phyloP scores from a whole-genome alignment of 2,329 filamentous ascomycete species.

The Trichophyton rubrum region DNA sequence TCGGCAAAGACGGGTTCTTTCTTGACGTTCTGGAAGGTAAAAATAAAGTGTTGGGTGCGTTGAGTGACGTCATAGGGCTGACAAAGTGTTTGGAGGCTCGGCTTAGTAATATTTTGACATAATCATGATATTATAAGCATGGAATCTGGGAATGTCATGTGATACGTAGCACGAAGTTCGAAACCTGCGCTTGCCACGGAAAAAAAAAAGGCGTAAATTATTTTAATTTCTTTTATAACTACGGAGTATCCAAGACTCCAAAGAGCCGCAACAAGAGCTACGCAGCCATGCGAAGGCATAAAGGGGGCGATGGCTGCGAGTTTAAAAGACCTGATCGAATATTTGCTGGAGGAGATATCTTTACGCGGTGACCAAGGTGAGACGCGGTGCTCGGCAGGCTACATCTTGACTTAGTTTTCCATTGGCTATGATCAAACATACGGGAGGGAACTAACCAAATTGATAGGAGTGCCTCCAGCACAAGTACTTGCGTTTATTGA shows the following conservation, averaged over 20 bases:
- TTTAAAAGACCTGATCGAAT: conserved; percentile 46
- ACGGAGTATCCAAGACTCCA: background rate
- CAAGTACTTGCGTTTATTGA: conserved; percentile 26
- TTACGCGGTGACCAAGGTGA: conserved; percentile 46
- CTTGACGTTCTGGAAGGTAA: background rate
- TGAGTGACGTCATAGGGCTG: background rate
- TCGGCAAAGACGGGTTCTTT: background rate
- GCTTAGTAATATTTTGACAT: background rate
- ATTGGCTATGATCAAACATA: background rate
- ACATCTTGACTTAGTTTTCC: background rate
- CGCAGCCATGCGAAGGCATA: conserved; percentile 3
- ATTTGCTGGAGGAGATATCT: conserved; percentile 47
- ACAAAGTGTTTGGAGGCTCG: background rate
- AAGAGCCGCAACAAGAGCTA: background rate
- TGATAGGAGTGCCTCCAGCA: conserved; percentile 24
- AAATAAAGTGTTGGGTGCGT: background rate
- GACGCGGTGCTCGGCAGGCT: conserved; percentile 19
- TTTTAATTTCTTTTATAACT: background rate
- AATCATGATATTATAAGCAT: no score
- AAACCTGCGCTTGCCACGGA: conserved; percentile 5
- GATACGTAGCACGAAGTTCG: conserved; percentile 3
- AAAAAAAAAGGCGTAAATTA: background rate
- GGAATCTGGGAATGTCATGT: background rate
- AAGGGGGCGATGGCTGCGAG: conserved; percentile 33
- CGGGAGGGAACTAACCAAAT: background rate